phyloP scores from a whole-genome alignment of 768 basidiomycete genomes.

The Leccinum fibrillosum region DNA sequence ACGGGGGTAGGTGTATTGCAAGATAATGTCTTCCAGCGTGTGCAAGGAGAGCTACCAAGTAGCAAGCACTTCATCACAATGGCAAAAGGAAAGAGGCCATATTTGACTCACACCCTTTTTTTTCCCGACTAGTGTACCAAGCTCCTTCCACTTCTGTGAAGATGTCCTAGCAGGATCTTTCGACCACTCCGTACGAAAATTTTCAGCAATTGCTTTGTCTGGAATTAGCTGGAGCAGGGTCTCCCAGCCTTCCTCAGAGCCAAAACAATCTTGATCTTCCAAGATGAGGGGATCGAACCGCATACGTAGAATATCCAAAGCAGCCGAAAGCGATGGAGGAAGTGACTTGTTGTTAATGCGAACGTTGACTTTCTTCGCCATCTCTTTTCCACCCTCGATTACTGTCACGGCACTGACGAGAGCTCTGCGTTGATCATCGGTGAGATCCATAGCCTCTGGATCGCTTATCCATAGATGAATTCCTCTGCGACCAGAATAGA shows the following conservation, averaged over 20 bases:
- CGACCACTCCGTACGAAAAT: slow-evolving; percentile 60
- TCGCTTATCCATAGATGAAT: slow-evolving; percentile 99
- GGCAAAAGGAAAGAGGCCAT: neutral
- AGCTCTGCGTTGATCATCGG: slow-evolving; percentile 86
- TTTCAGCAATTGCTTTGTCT: slow-evolving; percentile 46
- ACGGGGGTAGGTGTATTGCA: slow-evolving; percentile 95
- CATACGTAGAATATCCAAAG: slow-evolving; percentile 46
- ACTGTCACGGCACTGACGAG: slow-evolving; percentile 88
- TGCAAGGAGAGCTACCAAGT: slow-evolving; percentile 31
- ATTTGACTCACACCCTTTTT: slow-evolving; percentile 30
- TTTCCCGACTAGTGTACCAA: slow-evolving; percentile 41
- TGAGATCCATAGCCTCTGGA: slow-evolving; percentile 79
- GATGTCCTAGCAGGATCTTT: slow-evolving; percentile 52
- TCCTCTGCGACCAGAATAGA: slow-evolving; percentile 97
- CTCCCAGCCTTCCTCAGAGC: slow-evolving; percentile 65
- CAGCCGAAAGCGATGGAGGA: slow-evolving; percentile 69
- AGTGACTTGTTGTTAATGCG: slow-evolving; percentile 43
- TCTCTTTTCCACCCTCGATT: slow-evolving; percentile 76
- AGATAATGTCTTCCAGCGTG: slow-evolving; percentile 81
- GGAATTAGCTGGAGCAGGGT: slow-evolving; percentile 73
- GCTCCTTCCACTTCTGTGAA: slow-evolving; percentile 68
- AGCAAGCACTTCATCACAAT: neutral
- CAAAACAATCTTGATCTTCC: slow-evolving; percentile 82
- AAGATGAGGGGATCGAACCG: slow-evolving; percentile 70
- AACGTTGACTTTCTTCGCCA: slow-evolving; percentile 79